Evolutionary conservation across 169 alveolate genomes (phyloP).

Genomic region (Eimeria praecox): DNA sequence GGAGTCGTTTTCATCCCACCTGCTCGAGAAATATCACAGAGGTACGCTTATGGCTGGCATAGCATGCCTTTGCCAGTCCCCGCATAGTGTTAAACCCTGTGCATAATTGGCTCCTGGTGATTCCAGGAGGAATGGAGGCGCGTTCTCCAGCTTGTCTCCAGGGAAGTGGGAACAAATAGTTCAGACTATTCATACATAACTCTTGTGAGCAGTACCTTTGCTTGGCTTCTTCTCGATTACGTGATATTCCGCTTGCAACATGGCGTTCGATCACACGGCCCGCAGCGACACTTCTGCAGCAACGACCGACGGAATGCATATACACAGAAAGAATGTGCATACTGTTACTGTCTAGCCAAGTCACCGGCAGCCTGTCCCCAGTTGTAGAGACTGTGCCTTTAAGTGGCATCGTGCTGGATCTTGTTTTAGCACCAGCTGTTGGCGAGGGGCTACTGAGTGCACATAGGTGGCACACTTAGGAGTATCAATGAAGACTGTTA

Average conservation of each 20-base stretch:
- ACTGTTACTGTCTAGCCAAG: background rate
- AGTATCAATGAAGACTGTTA: slow-evolving; percentile 1
- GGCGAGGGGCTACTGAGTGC: background rate
- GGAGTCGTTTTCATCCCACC: slow-evolving; percentile 25
- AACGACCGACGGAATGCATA: background rate
- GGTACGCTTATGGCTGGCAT: background rate
- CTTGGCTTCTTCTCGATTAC: slow-evolving; percentile 1
- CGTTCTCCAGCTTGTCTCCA: background rate
- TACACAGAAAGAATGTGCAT: background rate
- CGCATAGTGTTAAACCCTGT: background rate
- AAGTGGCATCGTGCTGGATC: background rate
- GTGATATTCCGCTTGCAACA: background rate
- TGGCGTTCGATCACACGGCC: slow-evolving; percentile 44
- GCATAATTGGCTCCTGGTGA: background rate
- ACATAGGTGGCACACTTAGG: background rate
- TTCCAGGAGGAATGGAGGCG: background rate
- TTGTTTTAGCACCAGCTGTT: background rate
- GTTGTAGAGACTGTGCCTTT: background rate
- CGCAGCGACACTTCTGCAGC: slow-evolving; percentile 39
- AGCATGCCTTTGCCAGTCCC: background rate
- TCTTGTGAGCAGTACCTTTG: background rate
- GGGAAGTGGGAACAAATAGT: background rate
- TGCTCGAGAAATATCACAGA: background rate
- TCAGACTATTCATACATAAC: background rate
- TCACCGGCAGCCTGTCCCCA: background rate